A percentile compares a stretch with the other conserved stretches of the same genome.
These are phyloP conservation scores for Ophiostoma pallidulum DNA, from an alignment of 2,329 filamentous ascomycete genomes.

Conservation along the genomic window DNA sequence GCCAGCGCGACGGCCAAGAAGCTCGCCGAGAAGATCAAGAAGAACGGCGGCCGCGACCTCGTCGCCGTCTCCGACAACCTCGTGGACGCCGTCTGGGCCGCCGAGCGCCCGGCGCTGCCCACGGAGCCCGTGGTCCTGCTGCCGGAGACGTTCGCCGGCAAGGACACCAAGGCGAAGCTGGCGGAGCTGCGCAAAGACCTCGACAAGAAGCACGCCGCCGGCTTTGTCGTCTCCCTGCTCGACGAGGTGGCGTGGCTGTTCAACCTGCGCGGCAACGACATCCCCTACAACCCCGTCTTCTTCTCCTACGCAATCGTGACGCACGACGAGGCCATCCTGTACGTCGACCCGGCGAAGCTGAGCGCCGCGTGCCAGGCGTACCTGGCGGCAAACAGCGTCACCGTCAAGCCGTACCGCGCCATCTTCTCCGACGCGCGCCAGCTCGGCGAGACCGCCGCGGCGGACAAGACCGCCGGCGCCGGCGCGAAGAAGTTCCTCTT, in stretches of 20 bases:
- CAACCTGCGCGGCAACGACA: conserved; percentile 89
- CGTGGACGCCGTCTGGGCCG: conserved; percentile 82
- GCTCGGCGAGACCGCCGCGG: conserved; percentile 35
- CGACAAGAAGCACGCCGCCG: conserved; percentile 77
- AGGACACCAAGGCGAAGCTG: conserved; percentile 73
- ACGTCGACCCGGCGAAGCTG: conserved; percentile 74
- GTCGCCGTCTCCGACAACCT: conserved; percentile 71
- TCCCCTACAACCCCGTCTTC: conserved; percentile 96
- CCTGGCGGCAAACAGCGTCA: conserved; percentile 58
- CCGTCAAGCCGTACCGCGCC: conserved; percentile 69
- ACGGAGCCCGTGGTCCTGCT: conserved; percentile 67
- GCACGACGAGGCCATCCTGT: conserved; percentile 64
- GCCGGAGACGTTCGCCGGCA: conserved; percentile 65
- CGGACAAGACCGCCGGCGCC: conserved; percentile 22
- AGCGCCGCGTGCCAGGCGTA: conserved; percentile 58
- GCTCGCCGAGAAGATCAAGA: conserved; percentile 76
- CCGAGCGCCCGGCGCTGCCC: conserved; percentile 62
- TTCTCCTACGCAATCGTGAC: conserved; percentile 93
- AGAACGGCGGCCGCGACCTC: conserved; percentile 70
- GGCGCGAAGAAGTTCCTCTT: conserved; percentile 73
- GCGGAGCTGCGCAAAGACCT: conserved; percentile 82
- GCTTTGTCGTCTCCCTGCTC: conserved; percentile 86
- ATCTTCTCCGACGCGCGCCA: conserved; percentile 71
- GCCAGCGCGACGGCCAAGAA: conserved; percentile 56
- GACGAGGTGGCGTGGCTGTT: conserved; percentile 99